A percentile compares a stretch with the other conserved stretches of the same genome.
These are phyloP conservation scores for Carex parvula DNA, from an alignment of 176 grass and related monocot species.

Conservation along the genomic window DNA sequence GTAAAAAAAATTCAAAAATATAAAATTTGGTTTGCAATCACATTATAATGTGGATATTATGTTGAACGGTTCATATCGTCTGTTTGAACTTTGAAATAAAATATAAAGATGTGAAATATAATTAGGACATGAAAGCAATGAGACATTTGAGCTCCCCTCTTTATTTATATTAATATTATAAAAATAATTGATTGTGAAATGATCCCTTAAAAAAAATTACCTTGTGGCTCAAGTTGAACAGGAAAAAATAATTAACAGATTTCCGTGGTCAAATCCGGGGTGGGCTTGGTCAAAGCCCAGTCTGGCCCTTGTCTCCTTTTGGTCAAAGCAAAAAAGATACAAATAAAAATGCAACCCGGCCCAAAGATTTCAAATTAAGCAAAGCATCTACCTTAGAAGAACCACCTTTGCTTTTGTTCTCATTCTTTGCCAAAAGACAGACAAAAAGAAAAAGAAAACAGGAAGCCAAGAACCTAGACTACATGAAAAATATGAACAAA, in stretches of 20 bases:
- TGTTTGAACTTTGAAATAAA: too few relatives aligned
- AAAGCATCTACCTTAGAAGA: conserved; percentile 3
- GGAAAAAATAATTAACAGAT: not conserved
- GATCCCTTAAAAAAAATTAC: not conserved
- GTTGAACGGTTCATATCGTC: too few relatives aligned
- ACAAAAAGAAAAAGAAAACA: conserved; percentile 31
- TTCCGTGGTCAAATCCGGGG: not conserved
- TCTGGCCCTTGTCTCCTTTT: not conserved
- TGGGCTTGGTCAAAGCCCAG: not conserved
- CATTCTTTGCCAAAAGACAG: conserved; percentile 28
- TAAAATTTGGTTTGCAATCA: too few relatives aligned
- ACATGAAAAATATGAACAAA: conserved; percentile 12
- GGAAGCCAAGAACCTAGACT: conserved; percentile 46
- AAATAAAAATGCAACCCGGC: conserved; percentile 4
- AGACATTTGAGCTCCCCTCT: too few relatives aligned
- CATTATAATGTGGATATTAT: too few relatives aligned
- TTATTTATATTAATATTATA: not conserved
- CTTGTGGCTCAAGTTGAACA: not conserved
- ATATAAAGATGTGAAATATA: too few relatives aligned
- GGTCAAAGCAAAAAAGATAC: conserved; percentile 14
- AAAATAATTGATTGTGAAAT: not conserved
- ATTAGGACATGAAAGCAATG: too few relatives aligned
- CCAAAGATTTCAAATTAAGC: conserved; percentile 13
- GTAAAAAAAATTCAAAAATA: too few relatives aligned
- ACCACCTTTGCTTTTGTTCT: conserved; percentile 35